Evolutionary conservation across 805 yeast species (phyloP), one percentile per base, ranked within the genome.

Genomic region (Metschnikowia koreensis): DNA sequence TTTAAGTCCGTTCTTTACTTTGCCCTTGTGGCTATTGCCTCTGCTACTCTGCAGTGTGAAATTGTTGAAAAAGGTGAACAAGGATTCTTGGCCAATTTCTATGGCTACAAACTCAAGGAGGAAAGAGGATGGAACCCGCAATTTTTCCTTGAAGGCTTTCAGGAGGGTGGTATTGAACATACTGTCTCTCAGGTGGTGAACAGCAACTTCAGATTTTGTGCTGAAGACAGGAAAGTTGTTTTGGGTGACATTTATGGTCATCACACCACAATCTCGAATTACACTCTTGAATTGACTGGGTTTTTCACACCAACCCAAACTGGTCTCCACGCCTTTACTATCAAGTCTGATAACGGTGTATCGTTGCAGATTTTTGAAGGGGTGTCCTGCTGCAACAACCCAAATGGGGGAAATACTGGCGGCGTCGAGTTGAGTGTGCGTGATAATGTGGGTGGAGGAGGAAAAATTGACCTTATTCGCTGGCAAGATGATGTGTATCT

Each of bases 321-420:
- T 17, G 57, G 59, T 17, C 11, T 13, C 10, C 55, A 50, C 52
- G 44, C 41, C 7, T 53, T 55, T 37, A 42, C 46, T 12, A 33
- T 53, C 12, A n/a, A 17, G 11, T 47, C 57, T 8, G 59, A 55
- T 22, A 53, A 55, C 22, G 59, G 59, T 27, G 59, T 50, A 4
- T 48, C 53, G 3, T 39, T 55, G 31, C 52, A 51, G 11, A 45
- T 55, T n/a, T 45, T 50, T 15, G 38, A 38, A 3, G 59, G 54
- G 5, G 31, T 41, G 8, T 17, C 47, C 2, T 55, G 59, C 34
- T 55, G 59, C 49, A 47, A 51, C 45, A 51, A 48, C 27, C 53
- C 52, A 1, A 36, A 47, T 7, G 53, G 47, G 3, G 41, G 38
- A 16, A 42, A 46, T 2, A 41, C 31, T 26, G 54, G 50, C 3